A percentile compares a stretch with the other conserved stretches of the same genome.
Conservation (phyloP, 257 asterid genomes). For the Fraxinus cuspidata region DNA sequence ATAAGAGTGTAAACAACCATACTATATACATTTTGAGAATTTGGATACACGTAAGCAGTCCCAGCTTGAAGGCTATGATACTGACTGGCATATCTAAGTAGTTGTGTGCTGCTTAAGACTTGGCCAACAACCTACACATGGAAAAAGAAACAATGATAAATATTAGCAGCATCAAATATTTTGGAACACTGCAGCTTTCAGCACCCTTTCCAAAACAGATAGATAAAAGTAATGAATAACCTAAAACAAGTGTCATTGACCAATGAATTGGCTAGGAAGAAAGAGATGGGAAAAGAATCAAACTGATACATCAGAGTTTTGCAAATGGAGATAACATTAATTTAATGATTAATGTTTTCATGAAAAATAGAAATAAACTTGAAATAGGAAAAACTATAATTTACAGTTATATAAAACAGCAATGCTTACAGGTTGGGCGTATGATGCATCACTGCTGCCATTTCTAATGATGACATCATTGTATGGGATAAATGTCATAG, state of each 20-base stretch:
- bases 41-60: slow-evolving; percentile 39
- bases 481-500: slow-evolving; percentile 52
- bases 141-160: neutral
- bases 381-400: neutral
- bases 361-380: neutral
- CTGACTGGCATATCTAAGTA: slow-evolving; percentile 40
- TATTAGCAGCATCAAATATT: slow-evolving; percentile 7
- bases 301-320: neutral
- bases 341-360: neutral
- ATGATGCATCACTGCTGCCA: slow-evolving; percentile 49
- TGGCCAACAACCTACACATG: slow-evolving; percentile 39
- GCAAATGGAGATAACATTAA: neutral
- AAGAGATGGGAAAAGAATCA: neutral
- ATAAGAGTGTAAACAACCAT: neutral
- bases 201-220: neutral
- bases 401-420: neutral
- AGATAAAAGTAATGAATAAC: neutral
- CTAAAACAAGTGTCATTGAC: slow-evolving; percentile 2
- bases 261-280: neutral
- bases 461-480: slow-evolving; percentile 40
- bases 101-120: slow-evolving; percentile 35
- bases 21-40: slow-evolving; percentile 42
- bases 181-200: slow-evolving; percentile 14
- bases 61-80: slow-evolving; percentile 41
- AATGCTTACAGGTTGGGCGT: slow-evolving; percentile 63